Evolutionary conservation across 2,329 filamentous ascomycete species (phyloP).

Genomic region (Hyphodiscus sp.): DNA sequence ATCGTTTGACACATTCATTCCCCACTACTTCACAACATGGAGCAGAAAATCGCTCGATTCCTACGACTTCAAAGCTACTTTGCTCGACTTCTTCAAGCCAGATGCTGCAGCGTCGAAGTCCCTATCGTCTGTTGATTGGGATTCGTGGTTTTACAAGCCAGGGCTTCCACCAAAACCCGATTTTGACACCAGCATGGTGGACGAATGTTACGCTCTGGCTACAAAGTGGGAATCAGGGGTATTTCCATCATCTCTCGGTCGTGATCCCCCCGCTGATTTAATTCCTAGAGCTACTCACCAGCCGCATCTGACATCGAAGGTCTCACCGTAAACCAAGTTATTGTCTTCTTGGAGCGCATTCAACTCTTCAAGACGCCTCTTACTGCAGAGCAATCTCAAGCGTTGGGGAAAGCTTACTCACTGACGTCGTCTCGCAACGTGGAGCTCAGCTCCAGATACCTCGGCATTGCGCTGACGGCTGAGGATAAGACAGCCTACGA

Average conservation of each 20-base stretch:
- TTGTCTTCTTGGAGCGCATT: slow-evolving; percentile 82
- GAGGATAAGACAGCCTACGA: slow-evolving; percentile 63
- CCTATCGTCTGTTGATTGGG: slow-evolving; percentile 76
- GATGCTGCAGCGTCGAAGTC: slow-evolving; percentile 57
- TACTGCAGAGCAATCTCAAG: slow-evolving; percentile 55
- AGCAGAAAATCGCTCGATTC: slow-evolving; percentile 83
- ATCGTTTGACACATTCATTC: slow-evolving; percentile 94
- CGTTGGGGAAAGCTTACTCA: slow-evolving; percentile 69
- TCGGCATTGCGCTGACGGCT: slow-evolving; percentile 70
- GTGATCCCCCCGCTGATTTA: background rate
- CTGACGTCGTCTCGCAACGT: slow-evolving; percentile 74
- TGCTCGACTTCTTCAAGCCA: slow-evolving; percentile 74
- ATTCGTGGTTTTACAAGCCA: slow-evolving; percentile 80
- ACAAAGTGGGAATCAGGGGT: slow-evolving; percentile 68
- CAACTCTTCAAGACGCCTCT: slow-evolving; percentile 62
- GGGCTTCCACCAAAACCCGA: slow-evolving; percentile 85
- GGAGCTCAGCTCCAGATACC: slow-evolving; percentile 77
- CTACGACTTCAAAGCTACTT: slow-evolving; percentile 86
- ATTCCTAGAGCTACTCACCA: slow-evolving; percentile 52
- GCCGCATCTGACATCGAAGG: slow-evolving; percentile 59
- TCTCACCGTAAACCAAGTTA: slow-evolving; percentile 80
- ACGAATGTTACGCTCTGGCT: slow-evolving; percentile 76
- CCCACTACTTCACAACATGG: slow-evolving; percentile 86
- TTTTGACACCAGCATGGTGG: slow-evolving; percentile 83
- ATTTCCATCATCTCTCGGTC: slow-evolving; percentile 17